Evolutionary conservation across 139 green algal genomes (phyloP), one percentile per base, ranked within the genome.

Genomic region (Coelastrella sp.): DNA sequence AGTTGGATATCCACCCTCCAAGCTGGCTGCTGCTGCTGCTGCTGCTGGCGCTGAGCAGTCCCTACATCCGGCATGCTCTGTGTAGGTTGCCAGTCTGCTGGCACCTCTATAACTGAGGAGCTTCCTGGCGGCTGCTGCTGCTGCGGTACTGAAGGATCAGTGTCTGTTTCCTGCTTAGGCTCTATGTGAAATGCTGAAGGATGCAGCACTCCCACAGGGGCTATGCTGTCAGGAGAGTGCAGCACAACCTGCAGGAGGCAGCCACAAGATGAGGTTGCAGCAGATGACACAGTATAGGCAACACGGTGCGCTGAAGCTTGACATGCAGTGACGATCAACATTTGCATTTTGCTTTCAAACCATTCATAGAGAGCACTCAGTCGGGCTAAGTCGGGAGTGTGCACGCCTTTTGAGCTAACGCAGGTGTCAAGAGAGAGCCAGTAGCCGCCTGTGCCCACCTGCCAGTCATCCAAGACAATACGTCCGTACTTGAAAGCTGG

Each of bases 101-200:
- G 92, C 80, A 95, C 92, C 47, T 94, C 89, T 0, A 90, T 61
- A 0, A 95, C 89, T 8, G n/a, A 10, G 17, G 71, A 56, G 4
- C 8, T 19, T 17, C n/a, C 85, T 73, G 57, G 7, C 11, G 20
- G 13, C 83, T 81, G 83, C 83, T 81, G 83, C 66, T 66, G 83
- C 68, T 81, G 82, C 8, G 64, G 23, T 76, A 8, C 16, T 76
- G 68, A 22, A 47, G 32, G 32, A 47, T 47, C 32, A 47, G 32
- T 47, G 32, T 47, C 80, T 58, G 16, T 13, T 58, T 80, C 14
- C 54, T 68, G 75, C 57, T 90, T 32, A 16, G 32, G 83, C 85
- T 97, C 95, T 19, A 98, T 81, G 60, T 96, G 96, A 88, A 98
- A 98, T 6, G 83, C 74, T 3, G 90, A 94, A 8, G 96, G 94